Evolutionary conservation across 1,284 basidiomycete genomes (phyloP), one percentile per base, ranked within the genome.

Genomic region (Moesziomyces aphidis): DNA sequence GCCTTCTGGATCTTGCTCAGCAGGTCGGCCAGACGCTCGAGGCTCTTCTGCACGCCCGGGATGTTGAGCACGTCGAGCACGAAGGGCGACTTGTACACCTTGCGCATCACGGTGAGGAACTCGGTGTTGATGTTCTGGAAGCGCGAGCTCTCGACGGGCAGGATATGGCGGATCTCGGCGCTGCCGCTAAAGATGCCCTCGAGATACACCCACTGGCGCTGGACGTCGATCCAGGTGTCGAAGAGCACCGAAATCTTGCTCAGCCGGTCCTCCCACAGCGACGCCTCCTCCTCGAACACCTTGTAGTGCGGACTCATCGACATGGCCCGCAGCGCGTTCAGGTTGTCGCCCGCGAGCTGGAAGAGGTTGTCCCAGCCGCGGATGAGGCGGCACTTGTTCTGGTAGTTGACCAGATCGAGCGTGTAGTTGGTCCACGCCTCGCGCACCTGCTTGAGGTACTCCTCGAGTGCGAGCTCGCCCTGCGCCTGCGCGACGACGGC

Each of bases 151-250:
- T 99, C 97, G 66, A 97, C 93, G 0, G 97, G 97, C 8, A 99
- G 90, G 21, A 99, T 90, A 85, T 99, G 97, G 46, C 77, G 76
- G 26, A 83, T 83, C 61, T 82, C 86, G 94, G 98, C 89, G 96
- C 94, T 97, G 46, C 95, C 95, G n/a, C 94, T 94, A 86, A 99
- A 99, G 82, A 99, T 98, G 55, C 97, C 97, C 62, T 99, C 96
- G 56, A 99, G 89, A 83, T 99, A 99, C 1, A 99, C 97, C 97
- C 97, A 99, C 87, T 99, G 97, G 5, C 97, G 90, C 82, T 99
- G 97, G 17, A 99, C 97, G 77, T 99, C 97, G 78, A 98, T 97
- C 97, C 97, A 99, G 43, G 98, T 92, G 85, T 99, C 95, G 83
- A 99, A 99, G 17, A 99, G 89, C 28, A 97, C 94, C 49, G 80